A percentile compares a stretch with the other conserved stretches of the same genome.
Conservation (phyloP, 345 rosid species). For the Aquilaria malaccensis region DNA sequence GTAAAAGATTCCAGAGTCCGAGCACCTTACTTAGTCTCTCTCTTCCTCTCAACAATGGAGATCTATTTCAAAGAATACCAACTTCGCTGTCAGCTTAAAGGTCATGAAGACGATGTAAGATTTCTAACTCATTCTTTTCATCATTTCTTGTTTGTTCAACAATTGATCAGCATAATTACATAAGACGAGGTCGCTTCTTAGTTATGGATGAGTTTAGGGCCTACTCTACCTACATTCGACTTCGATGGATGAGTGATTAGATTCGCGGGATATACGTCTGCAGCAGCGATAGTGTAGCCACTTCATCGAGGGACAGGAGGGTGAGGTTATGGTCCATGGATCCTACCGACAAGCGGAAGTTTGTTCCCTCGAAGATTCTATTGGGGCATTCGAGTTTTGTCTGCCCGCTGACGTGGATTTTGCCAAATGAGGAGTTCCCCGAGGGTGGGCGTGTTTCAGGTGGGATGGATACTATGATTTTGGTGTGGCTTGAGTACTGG, state of each 20-base stretch:
- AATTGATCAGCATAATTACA: background rate
- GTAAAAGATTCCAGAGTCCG: too few relatives aligned
- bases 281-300: slow-evolving; percentile 53
- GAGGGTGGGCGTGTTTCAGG: slow-evolving; percentile 92
- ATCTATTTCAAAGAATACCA: slow-evolving; percentile 63
- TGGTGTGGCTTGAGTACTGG: slow-evolving; percentile 79
- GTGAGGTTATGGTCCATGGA: slow-evolving; percentile 79
- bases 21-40: background rate
- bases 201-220: background rate
- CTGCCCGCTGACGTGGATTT: slow-evolving; percentile 90
- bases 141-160: background rate
- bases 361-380: slow-evolving; percentile 42
- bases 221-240: background rate
- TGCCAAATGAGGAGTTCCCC: slow-evolving; percentile 52
- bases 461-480: slow-evolving; percentile 79
- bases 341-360: slow-evolving; percentile 50
- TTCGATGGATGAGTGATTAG: slow-evolving; percentile 24
- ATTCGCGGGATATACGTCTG: slow-evolving; percentile 91
- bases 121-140: slow-evolving; percentile 2
- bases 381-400: slow-evolving; percentile 94
- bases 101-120: slow-evolving; percentile 92
- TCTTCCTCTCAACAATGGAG: slow-evolving; percentile 40
- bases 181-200: background rate
- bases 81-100: slow-evolving; percentile 73
- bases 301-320: slow-evolving; percentile 84